Percentiles rank a stretch among this genome's conserved stretches.
phyloP scores from a whole-genome alignment of 2,329 filamentous ascomycete species.

The Bisporella sp. region DNA sequence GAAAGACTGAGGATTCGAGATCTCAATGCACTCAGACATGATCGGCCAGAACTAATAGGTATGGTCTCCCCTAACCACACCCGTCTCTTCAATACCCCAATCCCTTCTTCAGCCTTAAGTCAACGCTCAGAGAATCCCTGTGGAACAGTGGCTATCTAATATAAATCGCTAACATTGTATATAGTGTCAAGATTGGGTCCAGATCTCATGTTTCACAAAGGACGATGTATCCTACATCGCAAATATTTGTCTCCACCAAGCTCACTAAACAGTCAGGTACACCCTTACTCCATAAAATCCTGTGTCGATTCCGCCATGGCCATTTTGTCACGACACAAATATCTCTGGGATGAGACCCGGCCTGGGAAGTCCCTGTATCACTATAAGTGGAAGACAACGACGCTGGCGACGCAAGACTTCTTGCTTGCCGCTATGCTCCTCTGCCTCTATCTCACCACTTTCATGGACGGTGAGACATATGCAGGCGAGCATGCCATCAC shows the following conservation, averaged over 20 bases:
- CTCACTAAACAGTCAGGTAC: slow-evolving; percentile 31
- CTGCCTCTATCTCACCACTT: slow-evolving; percentile 15
- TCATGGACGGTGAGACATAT: no score
- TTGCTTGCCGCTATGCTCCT: slow-evolving; percentile 21
- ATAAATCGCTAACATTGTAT: no score
- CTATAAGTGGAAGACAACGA: slow-evolving; percentile 15
- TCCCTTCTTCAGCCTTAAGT: no score
- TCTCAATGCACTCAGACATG: slow-evolving; percentile 39
- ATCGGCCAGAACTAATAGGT: slow-evolving; percentile 37
- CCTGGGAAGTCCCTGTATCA: slow-evolving; percentile 5
- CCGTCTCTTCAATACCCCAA: no score
- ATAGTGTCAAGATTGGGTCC: neutral
- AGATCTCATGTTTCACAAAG: slow-evolving; percentile 18
- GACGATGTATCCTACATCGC: slow-evolving; percentile 18
- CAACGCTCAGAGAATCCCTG: no score
- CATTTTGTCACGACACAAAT: slow-evolving; percentile 39
- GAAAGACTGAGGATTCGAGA: slow-evolving; percentile 39
- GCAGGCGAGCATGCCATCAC: no score
- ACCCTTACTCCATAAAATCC: slow-evolving; percentile 45
- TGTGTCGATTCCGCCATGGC: slow-evolving; percentile 44
- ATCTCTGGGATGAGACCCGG: slow-evolving; percentile 10
- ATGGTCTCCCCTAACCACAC: slow-evolving; percentile 35
- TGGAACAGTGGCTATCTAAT: no score
- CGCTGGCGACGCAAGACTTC: slow-evolving; percentile 17
- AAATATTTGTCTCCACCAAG: slow-evolving; percentile 31